phyloP scores from a whole-genome alignment of 176 grass and related monocot species.

The Cymbopogon citratus region DNA sequence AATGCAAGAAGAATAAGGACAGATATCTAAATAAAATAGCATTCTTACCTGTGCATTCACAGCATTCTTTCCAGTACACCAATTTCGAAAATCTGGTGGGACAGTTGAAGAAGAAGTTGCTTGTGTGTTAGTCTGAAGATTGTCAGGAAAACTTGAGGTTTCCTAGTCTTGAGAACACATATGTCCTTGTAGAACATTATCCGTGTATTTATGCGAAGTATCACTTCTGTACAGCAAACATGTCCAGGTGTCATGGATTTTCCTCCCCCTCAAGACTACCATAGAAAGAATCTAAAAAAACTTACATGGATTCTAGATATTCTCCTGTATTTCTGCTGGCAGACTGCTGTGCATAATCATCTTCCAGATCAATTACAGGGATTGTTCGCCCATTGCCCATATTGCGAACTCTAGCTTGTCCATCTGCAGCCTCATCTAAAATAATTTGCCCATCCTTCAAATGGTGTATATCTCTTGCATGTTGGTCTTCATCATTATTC shows the following conservation, averaged over 20 bases:
- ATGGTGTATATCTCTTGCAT: not conserved
- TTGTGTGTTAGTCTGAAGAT: conserved; percentile 5
- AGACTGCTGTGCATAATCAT: conserved; percentile 21
- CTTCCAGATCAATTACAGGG: conserved; percentile 45
- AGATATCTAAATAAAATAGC: not conserved
- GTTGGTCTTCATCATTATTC: not conserved
- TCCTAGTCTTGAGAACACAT: not conserved
- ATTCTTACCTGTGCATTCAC: conserved; percentile 39
- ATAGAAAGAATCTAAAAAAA: not conserved
- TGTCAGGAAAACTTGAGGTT: conserved; percentile 25
- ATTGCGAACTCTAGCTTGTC: conserved; percentile 3
- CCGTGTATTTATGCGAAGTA: not conserved
- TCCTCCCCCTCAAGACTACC: conserved; percentile 6
- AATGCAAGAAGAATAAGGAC: not conserved
- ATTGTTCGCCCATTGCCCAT: conserved; percentile 16
- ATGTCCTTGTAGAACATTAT: conserved; percentile 18
- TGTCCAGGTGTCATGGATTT: conserved; percentile 21
- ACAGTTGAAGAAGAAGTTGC: not conserved
- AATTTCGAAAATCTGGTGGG: conserved; percentile 20
- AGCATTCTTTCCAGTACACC: conserved; percentile 26
- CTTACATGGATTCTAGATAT: conserved; percentile 43
- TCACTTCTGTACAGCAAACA: conserved; percentile 15
- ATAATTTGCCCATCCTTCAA: conserved; percentile 19
- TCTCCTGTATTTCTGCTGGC: conserved; percentile 6
- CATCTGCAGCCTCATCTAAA: conserved; percentile 23